Evolutionary conservation across 1,284 basidiomycete genomes (phyloP).

Genomic region (Meira miltonrushii): DNA sequence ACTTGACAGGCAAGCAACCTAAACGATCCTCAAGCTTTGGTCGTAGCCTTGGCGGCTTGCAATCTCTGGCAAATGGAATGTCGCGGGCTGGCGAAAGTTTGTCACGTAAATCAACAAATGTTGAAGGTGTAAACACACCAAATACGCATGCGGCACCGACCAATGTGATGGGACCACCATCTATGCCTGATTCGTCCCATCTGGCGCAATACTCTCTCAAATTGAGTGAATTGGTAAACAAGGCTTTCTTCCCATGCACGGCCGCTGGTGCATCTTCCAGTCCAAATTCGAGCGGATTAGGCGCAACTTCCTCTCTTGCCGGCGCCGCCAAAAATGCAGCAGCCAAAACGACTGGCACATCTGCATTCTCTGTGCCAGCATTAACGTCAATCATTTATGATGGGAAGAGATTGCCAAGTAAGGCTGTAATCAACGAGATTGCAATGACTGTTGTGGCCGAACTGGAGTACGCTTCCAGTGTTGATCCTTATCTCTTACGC

Average conservation of each 20-base stretch:
- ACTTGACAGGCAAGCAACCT: constrained; percentile 19
- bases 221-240: constrained; percentile 49
- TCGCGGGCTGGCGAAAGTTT: constrained; percentile 26
- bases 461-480: constrained; percentile 37
- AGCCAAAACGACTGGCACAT: background rate
- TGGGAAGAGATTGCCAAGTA: constrained; percentile 37
- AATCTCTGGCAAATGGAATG: constrained; percentile 27
- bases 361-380: constrained; percentile 7
- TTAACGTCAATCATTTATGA: constrained; percentile 32
- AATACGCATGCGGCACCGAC: background rate
- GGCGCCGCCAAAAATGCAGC: constrained; percentile 23
- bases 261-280: constrained; percentile 4
- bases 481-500: constrained; percentile 47
- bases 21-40: constrained; percentile 41
- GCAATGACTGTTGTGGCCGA: constrained; percentile 42
- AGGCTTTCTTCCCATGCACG: constrained; percentile 40
- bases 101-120: background rate
- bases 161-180: background rate
- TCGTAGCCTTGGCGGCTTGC: constrained; percentile 22
- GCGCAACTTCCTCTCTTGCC: constrained; percentile 21
- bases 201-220: constrained; percentile 43
- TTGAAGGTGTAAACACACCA: constrained; percentile 8
- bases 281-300: constrained; percentile 14
- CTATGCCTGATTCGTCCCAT: constrained; percentile 36
- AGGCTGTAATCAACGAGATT: constrained; percentile 40